Base-by-base conservation (phyloP, 805 yeast species). In the Saccharomycopsis amapae region DNA sequence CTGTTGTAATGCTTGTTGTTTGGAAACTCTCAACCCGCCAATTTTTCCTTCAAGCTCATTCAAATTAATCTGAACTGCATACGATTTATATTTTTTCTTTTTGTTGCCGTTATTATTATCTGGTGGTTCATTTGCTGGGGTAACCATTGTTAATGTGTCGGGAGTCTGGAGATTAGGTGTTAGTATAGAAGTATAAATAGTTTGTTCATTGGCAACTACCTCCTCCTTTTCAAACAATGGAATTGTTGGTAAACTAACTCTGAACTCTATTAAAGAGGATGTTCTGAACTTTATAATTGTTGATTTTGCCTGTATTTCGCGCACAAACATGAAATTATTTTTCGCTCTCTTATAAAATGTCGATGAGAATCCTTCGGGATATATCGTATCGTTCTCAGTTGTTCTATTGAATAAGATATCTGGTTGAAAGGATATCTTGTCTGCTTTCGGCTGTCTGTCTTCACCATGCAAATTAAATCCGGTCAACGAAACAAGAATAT, bases 321-420 rank as follows among this genome's bases (percentile, higher is more conserved):
- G 59, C 2, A 71, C 74, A 59, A 71, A 72, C 75, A 72, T 71
- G 51, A 72, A 72, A 51, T 69, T 68, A 47, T 70, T 71, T n/a
- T 62, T 62, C 3, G 74, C 74, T 38, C 76, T 56, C 39, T 67
- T 62, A 54, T 72, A 72, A 54, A 72, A 71, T 4, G 76, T 72
- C 1, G 76, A 71, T 2, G 75, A 62, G 42, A 71, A 72, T 0
- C 76, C 76, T 51, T 72, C 75, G 1, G 76, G 76, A 44, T 68
- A 67, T n/a, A 25, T 30, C 13, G 2, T 20, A n/a, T n/a, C 35
- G 26, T 42, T 23, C 2, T 44, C 23, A 20, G 22, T 15, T n/a
- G 32, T 31, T 20, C 12, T 7, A 13, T 9, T 26, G n/a, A 30
- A 22, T 7, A 19, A 18, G 13, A 3, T 40, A 15, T 12, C n/a